Evolutionary conservation across 345 rosid genomes (phyloP).

Genomic region (Balakata baccata): DNA sequence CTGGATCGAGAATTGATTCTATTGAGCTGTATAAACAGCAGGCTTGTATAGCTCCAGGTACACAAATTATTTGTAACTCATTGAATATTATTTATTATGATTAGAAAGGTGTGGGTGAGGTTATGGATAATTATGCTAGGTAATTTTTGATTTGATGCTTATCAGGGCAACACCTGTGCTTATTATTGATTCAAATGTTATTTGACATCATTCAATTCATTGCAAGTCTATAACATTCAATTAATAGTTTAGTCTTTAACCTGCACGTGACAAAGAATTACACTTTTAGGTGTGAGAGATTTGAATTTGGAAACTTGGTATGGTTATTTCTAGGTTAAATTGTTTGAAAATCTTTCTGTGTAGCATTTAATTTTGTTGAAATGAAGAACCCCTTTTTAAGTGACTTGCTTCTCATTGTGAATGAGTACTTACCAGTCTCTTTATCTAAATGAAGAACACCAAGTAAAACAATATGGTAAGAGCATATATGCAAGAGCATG

Average conservation of each 20-base stretch:
- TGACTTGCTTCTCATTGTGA: background rate
- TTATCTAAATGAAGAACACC: background rate
- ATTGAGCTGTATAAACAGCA: background rate
- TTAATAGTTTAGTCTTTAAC: background rate
- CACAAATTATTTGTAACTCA: background rate
- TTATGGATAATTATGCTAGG: background rate
- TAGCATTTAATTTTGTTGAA: background rate
- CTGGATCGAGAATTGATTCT: background rate
- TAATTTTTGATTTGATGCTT: background rate
- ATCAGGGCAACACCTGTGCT: background rate
- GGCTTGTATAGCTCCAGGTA: background rate
- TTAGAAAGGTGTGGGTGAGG: background rate
- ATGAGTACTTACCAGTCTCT: background rate
- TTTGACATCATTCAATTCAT: background rate
- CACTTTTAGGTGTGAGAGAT: background rate
- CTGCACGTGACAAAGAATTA: background rate
- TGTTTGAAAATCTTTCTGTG: background rate
- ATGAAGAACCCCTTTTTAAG: background rate
- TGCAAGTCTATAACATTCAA: background rate
- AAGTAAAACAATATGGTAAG: slow-evolving; percentile 48
- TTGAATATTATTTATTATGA: background rate
- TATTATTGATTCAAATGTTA: background rate
- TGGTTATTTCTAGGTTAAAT: background rate
- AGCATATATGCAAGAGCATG: slow-evolving; percentile 82
- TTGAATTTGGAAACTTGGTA: background rate